Base-by-base conservation (phyloP, 2,329 filamentous ascomycete species). In the Cladosporium sp. region DNA sequence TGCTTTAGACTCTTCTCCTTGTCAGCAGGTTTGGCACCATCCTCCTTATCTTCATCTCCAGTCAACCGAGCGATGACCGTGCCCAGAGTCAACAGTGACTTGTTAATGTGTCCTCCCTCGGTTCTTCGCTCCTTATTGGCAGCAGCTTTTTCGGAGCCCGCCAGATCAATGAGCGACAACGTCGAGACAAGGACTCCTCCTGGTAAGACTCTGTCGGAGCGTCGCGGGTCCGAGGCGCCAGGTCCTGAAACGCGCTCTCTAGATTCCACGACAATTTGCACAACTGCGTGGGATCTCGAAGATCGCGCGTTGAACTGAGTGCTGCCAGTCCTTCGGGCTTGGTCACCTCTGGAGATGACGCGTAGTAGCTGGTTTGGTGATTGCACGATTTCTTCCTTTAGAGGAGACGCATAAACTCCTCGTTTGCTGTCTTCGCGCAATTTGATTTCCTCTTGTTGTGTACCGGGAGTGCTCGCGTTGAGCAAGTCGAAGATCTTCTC, bases 311-410 rank as follows among this genome's bases (percentile, higher is more conserved):
- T 99, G 82, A 95, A 99, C 69, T 99, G 94, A 0, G 94, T 99
- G 73, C 92, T 96, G 59, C 91, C 91, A 1, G 92, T 95, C 67
- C 92, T 83, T 68, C 94, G 84, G 22, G 92, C 91, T 71, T 95
- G 87, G 72, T 99, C 94, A 69, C 94, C 94, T 58, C 93, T 85
- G 38, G 94, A 92, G 72, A 99, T 99, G 25, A 99, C 94, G 66
- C 94, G 86, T 43, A 99, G 79, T 28, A 99, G 82, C 72, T 99
- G 94, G 0, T 94, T 97, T 1, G 94, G 94, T 66, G 92, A 97
- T 75, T 99, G 94, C 30, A 99, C 94, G 67, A 99, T 99, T 73
- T 99, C 94, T 75, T 99, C 94, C 74, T 97, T 97, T 61, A 99
- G 76, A 1, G 94, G 94, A 17, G 89, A 96, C 20, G 94, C 94